A percentile compares a stretch with the other conserved stretches of the same genome.
Evolutionary conservation across 202 grass and related monocot genomes (phyloP).

Genomic region (Bolboschoenoplectus hybrid): DNA sequence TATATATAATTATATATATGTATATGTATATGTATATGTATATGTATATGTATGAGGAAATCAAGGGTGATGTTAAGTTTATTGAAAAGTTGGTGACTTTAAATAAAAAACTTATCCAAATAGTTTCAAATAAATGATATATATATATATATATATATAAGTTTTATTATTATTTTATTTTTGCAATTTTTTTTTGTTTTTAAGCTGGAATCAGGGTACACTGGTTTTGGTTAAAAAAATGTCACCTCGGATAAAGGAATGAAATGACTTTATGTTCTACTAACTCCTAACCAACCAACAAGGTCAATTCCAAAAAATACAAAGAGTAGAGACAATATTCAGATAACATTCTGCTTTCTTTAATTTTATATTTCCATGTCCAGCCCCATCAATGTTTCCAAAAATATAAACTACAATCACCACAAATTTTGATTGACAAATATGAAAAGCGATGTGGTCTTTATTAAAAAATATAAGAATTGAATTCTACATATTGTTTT

Average conservation of each 20-base stretch:
- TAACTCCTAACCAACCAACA: background rate
- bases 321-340: background rate
- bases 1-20: background rate
- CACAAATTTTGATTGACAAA: background rate
- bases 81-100: no score
- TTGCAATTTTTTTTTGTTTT: background rate
- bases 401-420: background rate
- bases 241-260: constrained; percentile 18
- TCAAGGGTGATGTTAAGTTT: no score
- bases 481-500: background rate
- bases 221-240: constrained; percentile 21
- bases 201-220: background rate
- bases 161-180: background rate
- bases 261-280: constrained; percentile 14
- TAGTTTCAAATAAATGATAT: no score
- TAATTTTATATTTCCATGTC: background rate
- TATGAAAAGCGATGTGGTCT: background rate
- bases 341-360: background rate
- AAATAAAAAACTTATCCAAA: no score
- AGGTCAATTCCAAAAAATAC: background rate
- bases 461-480: background rate
- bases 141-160: background rate
- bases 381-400: background rate
- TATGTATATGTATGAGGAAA: no score
- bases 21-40: background rate